Evolutionary conservation across 768 basidiomycete genomes (phyloP).

Genomic region (Lactifluus piperatus): DNA sequence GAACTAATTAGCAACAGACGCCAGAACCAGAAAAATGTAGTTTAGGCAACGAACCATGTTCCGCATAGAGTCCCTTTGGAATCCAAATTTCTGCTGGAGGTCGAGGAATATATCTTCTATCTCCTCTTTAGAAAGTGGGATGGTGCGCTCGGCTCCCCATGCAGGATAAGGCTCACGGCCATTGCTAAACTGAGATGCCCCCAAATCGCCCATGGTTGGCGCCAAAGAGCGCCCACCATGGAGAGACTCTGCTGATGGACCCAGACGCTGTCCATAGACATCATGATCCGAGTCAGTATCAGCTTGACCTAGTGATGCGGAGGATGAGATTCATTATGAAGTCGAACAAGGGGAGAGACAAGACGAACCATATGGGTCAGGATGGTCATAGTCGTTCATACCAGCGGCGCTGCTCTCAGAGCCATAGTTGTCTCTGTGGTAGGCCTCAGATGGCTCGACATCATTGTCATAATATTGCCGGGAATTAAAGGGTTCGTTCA

Average conservation of each 20-base stretch:
- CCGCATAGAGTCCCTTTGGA: conserved; percentile 90
- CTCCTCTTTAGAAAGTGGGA: conserved; percentile 98
- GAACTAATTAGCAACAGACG: not conserved
- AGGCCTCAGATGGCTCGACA: conserved; percentile 57
- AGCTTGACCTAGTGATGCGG: conserved; percentile 44
- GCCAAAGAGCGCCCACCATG: conserved; percentile 64
- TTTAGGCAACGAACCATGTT: conserved; percentile 66
- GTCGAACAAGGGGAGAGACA: not conserved
- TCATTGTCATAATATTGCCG: conserved; percentile 62
- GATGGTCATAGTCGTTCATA: conserved; percentile 50
- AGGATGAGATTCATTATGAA: not conserved
- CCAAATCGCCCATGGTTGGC: conserved; percentile 62
- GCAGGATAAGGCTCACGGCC: conserved; percentile 85
- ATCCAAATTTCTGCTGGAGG: conserved; percentile 97
- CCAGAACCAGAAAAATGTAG: not conserved
- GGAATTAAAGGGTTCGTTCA: conserved; percentile 54
- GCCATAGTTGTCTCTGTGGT: conserved; percentile 55
- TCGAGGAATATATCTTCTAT: conserved; percentile 98
- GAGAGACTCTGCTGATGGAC: conserved; percentile 70
- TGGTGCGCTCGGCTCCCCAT: conserved; percentile 86
- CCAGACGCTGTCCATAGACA: conserved; percentile 57
- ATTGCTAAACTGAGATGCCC: conserved; percentile 35
- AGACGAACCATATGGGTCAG: conserved; percentile 41
- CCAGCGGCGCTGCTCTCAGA: conserved; percentile 64
- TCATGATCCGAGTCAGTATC: conserved; percentile 83